Base-by-base conservation (phyloP, 176 grass and related monocot genomes). In the Aechmea fasciata region DNA sequence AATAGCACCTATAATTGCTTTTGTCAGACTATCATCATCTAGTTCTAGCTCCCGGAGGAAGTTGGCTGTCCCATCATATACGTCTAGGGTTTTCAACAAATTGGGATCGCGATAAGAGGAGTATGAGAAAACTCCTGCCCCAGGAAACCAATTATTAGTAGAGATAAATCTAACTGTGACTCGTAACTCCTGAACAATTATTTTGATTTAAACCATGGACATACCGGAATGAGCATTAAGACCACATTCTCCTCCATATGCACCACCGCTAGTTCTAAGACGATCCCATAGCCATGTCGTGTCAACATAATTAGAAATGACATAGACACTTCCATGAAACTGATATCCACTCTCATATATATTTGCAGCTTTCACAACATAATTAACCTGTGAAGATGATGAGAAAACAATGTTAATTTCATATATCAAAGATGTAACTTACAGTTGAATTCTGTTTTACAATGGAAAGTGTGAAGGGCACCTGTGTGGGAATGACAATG, bases 1-100 rank as follows among this genome's bases (percentile, higher is more conserved):
- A 18, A 99, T 93, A 66, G 94, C 87, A 54, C 94, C 94, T 85
- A 99, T 99, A 75, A 99, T 99, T 77, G 94, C 89, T 79, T 99
- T 99, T 41, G 74, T 90, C 20, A 99, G 86, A 65, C 77, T 77
- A 80, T 93, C 94, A 59, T 88, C 77, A 71, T 88, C 89, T 67
- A 99, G 68, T 72, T 93, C 89, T 73, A 99, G 77, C 64, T 90
- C 89, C 76, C 84, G 87, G 71, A 99, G 86, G 71, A 99, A 99
- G 64, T 77, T 83, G 47, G 87, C 89, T 66, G 94, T 99, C 51
- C 81, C 89, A 77, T 99, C 94, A 78, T 99, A 99, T 67, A 93
- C 65, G 11, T 93, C 89, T 52, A 99, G 75, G 47, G 94, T 99
- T 90, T 99, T 99, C 75, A 99, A 70, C 48, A 99, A 87, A 73